Evolutionary conservation across 352 stramenopile genomes (phyloP).

Genomic region (Aphanomyces euteiches): DNA sequence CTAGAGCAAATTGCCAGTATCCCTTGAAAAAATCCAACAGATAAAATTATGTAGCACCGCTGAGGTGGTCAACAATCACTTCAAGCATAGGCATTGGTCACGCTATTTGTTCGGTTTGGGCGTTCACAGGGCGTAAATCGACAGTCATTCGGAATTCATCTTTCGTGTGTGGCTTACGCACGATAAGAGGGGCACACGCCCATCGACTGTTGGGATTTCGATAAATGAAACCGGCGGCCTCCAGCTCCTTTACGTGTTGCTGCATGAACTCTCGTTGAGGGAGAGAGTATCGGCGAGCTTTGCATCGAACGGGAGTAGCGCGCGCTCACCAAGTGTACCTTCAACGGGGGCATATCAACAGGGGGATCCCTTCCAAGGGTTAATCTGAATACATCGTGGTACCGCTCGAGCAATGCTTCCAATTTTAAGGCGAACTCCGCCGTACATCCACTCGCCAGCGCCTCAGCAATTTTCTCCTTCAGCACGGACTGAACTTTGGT

Average conservation of each 20-base stretch:
- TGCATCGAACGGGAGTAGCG: constrained; percentile 24
- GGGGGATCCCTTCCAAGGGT: constrained; percentile 25
- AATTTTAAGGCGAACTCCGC: neutral
- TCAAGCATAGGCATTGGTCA: constrained; percentile 31
- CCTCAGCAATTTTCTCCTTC: neutral
- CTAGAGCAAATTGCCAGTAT: constrained; percentile 28
- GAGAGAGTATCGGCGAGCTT: constrained; percentile 19
- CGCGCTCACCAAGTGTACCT: constrained; percentile 27
- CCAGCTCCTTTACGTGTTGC: constrained; percentile 26
- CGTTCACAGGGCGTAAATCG: constrained; percentile 29
- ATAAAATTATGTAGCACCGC: constrained; percentile 16
- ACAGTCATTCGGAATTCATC: constrained; percentile 29
- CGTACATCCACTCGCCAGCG: neutral
- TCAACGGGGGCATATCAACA: constrained; percentile 29
- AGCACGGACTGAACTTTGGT: neutral
- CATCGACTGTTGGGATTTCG: constrained; percentile 26
- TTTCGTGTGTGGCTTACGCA: constrained; percentile 31
- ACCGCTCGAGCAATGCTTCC: neutral
- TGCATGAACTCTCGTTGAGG: constrained; percentile 26
- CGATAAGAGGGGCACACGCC: constrained; percentile 31
- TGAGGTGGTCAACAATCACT: constrained; percentile 13
- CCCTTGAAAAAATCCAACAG: constrained; percentile 23
- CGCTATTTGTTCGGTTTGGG: constrained; percentile 19
- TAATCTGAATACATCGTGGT: constrained; percentile 19
- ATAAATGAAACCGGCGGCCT: constrained; percentile 22